phyloP scores from a whole-genome alignment of 176 grass and related monocot genomes.

The Typha latifolia region DNA sequence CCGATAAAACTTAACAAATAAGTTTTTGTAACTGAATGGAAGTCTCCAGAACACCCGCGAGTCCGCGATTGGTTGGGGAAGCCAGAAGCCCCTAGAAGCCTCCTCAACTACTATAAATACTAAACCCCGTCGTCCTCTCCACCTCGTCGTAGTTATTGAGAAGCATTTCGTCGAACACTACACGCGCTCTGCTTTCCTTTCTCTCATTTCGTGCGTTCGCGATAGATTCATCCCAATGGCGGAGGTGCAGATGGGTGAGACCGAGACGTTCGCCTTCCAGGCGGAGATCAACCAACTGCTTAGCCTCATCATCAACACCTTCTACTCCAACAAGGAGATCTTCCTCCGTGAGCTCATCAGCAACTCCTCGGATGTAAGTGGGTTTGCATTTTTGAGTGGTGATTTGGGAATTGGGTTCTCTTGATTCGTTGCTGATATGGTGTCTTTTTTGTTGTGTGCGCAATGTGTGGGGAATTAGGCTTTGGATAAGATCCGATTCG shows the following conservation, averaged over 20 bases:
- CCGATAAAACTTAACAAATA: no score
- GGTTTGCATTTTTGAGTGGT: background rate
- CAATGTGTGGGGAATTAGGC: conserved; percentile 9
- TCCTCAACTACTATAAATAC: no score
- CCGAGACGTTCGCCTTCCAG: conserved; percentile 58
- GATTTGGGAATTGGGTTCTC: background rate
- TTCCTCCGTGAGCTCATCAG: conserved; percentile 61
- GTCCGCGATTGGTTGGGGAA: no score
- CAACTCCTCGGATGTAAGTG: conserved; percentile 29
- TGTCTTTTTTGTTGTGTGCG: background rate
- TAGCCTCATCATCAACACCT: conserved; percentile 56
- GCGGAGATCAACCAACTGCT: conserved; percentile 62
- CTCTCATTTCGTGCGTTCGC: background rate
- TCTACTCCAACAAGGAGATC: conserved; percentile 76
- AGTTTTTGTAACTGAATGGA: no score
- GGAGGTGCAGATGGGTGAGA: conserved; percentile 39
- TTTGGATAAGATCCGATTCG: conserved; percentile 44
- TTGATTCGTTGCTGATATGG: no score
- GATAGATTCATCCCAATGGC: background rate
- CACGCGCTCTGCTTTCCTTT: background rate
- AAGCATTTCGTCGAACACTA: background rate
- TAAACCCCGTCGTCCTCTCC: no score
- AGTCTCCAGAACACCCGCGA: no score
- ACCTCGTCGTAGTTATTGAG: no score
- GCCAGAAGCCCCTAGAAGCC: no score